Evolutionary conservation across 805 yeast genomes (phyloP).

Genomic region (Yarrowia sp.): DNA sequence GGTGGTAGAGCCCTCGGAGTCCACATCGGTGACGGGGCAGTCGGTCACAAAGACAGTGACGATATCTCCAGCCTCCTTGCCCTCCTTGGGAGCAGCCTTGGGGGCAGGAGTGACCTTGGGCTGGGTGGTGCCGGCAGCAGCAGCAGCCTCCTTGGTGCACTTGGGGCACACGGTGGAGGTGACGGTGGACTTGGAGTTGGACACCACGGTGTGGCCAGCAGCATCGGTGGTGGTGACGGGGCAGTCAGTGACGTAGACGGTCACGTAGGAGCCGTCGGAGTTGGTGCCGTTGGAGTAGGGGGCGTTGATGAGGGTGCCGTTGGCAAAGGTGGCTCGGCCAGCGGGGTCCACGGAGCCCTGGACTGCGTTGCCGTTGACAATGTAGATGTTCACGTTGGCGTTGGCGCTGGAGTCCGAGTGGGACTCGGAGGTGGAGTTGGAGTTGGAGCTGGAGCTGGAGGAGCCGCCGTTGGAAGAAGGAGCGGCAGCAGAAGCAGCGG

Average conservation of each 20-base stretch:
- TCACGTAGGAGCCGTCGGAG: neutral
- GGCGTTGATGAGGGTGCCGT: neutral
- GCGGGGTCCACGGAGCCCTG: neutral
- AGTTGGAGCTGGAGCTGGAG: neutral
- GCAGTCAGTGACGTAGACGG: neutral
- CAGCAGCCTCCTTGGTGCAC: neutral
- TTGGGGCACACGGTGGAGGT: neutral
- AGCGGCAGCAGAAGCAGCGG: neutral
- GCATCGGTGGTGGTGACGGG: neutral
- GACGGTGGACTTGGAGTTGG: neutral
- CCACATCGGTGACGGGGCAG: no score
- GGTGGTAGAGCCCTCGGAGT: neutral
- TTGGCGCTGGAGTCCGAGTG: neutral
- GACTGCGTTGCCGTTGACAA: neutral
- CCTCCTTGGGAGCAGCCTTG: neutral
- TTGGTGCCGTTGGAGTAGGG: neutral
- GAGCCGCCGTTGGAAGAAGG: neutral
- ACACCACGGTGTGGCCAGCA: neutral
- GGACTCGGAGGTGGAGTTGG: neutral
- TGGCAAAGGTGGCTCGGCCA: neutral
- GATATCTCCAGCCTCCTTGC: no score
- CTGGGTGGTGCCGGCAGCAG: neutral
- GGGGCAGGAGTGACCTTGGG: neutral
- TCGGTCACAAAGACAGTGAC: no score
- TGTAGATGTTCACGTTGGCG: neutral